Base-by-base conservation (phyloP, 768 basidiomycete species). In the Boletus edulis region DNA sequence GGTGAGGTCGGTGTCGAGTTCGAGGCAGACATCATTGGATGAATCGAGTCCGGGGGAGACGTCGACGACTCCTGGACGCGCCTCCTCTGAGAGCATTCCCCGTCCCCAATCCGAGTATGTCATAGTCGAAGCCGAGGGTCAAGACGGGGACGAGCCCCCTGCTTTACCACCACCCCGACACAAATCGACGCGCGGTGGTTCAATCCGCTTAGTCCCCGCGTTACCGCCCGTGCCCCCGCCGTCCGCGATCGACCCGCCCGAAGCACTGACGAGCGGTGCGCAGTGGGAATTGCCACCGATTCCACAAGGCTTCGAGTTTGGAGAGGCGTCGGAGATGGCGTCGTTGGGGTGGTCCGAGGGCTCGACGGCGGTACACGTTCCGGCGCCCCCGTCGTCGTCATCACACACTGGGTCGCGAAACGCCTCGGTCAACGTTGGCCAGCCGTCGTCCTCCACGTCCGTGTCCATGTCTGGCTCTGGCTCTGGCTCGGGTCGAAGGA, bases 211-310 rank as follows among this genome's bases (percentile, higher is more conserved):
- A 10, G 49, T 59, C 55, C 61, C 43, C 0, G 35, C 48, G 11
- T 54, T 75, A 14, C 77, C 76, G 6, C 67, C 71, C 0, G 67
- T 78, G 12, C 75, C 73, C 0, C 74, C 78, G 15, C 77, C 82
- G 3, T 67, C 67, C 10, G 58, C 65, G 50, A 58, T 70, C 6
- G 70, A 66, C 22, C 63, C 72, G 3, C 56, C 73, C 4, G 71
- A 75, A 37, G 61, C 67, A 38, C 63, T 65, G 31, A 74, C 75
- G 49, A 75, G 71, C 42, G 76, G 77, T 35, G 73, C 72, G 22
- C 84, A 83, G 59, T 87, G 85, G 86, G 88, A 88, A 57, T 69
- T 86, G 6, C 82, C 87, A 1, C 75, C 78, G 8, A 83, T 87
- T 46, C 81, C 83, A 1, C 80, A 75, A 18, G 75, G 78, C 3